These are phyloP conservation scores for Phialophora chinensis DNA, from an alignment of 2,329 filamentous ascomycete genomes.

Conservation along the genomic window DNA sequence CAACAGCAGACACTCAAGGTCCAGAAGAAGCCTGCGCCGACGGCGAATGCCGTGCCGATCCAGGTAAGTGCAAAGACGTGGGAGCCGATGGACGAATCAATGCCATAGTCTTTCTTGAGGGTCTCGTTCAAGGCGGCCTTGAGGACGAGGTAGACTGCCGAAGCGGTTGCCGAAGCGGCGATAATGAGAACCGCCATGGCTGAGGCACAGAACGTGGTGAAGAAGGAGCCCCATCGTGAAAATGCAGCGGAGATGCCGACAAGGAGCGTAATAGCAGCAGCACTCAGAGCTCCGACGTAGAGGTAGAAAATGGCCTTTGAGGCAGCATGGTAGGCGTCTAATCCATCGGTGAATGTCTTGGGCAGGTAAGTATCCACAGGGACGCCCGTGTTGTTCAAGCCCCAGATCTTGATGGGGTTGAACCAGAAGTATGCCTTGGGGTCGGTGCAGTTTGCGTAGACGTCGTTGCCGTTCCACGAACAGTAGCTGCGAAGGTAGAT, in stretches of 20 bases:
- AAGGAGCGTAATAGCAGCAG: constrained; percentile 73
- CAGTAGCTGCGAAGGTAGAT: constrained; percentile 90
- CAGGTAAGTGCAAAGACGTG: constrained; percentile 75
- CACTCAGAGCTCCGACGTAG: constrained; percentile 74
- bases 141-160: constrained; percentile 73
- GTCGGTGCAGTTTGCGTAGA: constrained; percentile 68
- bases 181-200: constrained; percentile 64
- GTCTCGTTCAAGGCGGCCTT: constrained; percentile 70
- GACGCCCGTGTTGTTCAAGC: constrained; percentile 59
- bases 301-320: constrained; percentile 83
- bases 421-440: constrained; percentile 78
- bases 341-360: constrained; percentile 66
- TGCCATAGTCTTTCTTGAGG: constrained; percentile 71
- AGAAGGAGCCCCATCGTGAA: constrained; percentile 78
- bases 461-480: constrained; percentile 61
- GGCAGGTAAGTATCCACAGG: constrained; percentile 69
- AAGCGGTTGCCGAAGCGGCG: constrained; percentile 73
- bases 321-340: constrained; percentile 75
- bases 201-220: constrained; percentile 77
- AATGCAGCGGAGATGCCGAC: constrained; percentile 83
- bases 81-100: constrained; percentile 69
- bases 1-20: constrained; percentile 91
- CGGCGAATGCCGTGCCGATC: constrained; percentile 77
- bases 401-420: constrained; percentile 70
- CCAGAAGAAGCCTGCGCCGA: constrained; percentile 86